A percentile compares a stretch with the other conserved stretches of the same genome.
phyloP scores from a whole-genome alignment of 23 red algal genomes.

The Gracilaria domingensis region DNA sequence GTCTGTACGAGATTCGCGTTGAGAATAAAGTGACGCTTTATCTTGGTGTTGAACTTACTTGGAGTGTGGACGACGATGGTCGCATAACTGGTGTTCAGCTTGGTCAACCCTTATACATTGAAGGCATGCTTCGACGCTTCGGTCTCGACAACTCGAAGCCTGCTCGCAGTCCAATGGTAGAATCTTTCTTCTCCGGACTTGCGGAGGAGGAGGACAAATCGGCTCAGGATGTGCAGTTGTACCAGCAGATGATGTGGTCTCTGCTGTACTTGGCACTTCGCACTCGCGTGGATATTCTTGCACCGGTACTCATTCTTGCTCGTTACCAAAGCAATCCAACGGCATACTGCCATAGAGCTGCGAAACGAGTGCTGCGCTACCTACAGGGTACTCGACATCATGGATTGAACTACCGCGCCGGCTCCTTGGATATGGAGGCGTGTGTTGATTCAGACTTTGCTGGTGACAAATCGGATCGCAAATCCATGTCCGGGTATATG shows the following conservation, averaged over 20 bases:
- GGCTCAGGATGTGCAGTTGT: not conserved
- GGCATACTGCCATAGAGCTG: constrained; percentile 39
- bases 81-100: not conserved
- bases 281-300: constrained; percentile 34
- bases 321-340: constrained; percentile 33
- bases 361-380: constrained; percentile 43
- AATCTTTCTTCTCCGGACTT: constrained; percentile 26
- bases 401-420: not conserved
- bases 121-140: constrained; percentile 20
- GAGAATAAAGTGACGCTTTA: constrained; percentile 2
- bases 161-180: constrained; percentile 3
- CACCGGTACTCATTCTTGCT: constrained; percentile 23
- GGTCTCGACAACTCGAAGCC: constrained; percentile 18
- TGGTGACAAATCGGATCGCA: not conserved
- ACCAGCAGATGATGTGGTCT: constrained; percentile 25
- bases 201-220: not conserved
- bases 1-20: constrained; percentile 27
- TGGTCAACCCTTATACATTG: not conserved
- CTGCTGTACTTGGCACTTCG: constrained; percentile 25
- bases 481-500: constrained; percentile 13
- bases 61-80: not conserved
- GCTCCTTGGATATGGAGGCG: not conserved
- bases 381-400: constrained; percentile 16
- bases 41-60: constrained; percentile 5
- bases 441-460: constrained; percentile 20